Evolutionary conservation across 2,329 filamentous ascomycete genomes (phyloP).

Genomic region (Allantophomopsis lycopodina): DNA sequence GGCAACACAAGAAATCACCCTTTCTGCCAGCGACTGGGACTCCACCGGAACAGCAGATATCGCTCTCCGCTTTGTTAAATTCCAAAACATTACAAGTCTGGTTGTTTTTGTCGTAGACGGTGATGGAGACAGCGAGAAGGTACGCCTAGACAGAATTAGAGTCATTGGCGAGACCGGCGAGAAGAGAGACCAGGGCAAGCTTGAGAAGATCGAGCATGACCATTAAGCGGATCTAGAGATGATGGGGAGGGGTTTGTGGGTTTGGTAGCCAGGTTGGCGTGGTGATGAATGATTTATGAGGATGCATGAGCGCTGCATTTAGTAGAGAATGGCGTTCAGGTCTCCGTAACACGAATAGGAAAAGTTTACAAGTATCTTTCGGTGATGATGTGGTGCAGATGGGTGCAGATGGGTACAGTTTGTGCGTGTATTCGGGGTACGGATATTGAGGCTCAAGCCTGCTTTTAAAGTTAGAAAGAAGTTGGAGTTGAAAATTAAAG

Average conservation of each 20-base stretch:
- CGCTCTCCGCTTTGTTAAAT: constrained; percentile 82
- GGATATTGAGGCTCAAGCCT: no score
- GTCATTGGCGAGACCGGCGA: constrained; percentile 83
- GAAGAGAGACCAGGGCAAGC: constrained; percentile 84
- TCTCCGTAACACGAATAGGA: no score
- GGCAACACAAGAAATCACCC: constrained; percentile 65
- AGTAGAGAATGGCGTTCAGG: no score
- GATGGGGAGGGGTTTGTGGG: no score
- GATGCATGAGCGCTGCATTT: neutral
- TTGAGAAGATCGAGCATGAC: constrained; percentile 87
- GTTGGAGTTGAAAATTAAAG: no score
- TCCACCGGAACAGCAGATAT: constrained; percentile 60
- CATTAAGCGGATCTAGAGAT: constrained; percentile 28
- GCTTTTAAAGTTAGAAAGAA: no score
- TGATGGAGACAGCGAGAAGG: constrained; percentile 70
- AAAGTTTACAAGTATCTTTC: no score
- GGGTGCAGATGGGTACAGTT: no score
- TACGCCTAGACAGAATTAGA: constrained; percentile 65
- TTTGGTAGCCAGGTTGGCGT: no score
- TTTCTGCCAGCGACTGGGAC: constrained; percentile 72
- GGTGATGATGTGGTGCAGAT: no score
- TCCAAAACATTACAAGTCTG: constrained; percentile 81
- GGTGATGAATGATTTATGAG: no score
- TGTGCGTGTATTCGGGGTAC: no score
- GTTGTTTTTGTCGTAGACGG: constrained; percentile 84